Percentiles rank a stretch among this genome's conserved stretches.
Evolutionary conservation across 495 filamentous ascomycete species (phyloP).

Genomic region (Hypoxylon trugodes): DNA sequence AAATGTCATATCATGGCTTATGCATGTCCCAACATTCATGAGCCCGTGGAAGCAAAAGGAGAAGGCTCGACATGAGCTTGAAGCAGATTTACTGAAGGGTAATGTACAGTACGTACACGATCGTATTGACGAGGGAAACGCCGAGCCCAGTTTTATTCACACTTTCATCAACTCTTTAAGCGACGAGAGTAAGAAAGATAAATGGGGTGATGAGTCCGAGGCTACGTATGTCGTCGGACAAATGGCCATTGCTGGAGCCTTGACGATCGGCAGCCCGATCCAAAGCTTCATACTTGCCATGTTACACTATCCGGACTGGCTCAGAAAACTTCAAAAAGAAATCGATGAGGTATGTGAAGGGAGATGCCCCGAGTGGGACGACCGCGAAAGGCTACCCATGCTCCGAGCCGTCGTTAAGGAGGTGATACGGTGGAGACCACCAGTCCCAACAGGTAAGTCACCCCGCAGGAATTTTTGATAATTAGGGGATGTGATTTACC

Average conservation of each 20-base stretch:
- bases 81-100: slow-evolving; percentile 47
- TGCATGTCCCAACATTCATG: slow-evolving; percentile 51
- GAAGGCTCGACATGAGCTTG: slow-evolving; percentile 48
- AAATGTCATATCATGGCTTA: slow-evolving; percentile 57
- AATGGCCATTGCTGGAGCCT: slow-evolving; percentile 58
- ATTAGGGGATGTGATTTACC: background rate
- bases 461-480: background rate
- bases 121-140: slow-evolving; percentile 31
- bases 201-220: slow-evolving; percentile 44
- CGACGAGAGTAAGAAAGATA: slow-evolving; percentile 11
- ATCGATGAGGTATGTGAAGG: slow-evolving; percentile 60
- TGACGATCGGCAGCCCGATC: slow-evolving; percentile 61
- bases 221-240: slow-evolving; percentile 55
- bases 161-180: slow-evolving; percentile 51
- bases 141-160: slow-evolving; percentile 53
- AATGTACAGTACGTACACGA: slow-evolving; percentile 54
- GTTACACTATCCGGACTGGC: slow-evolving; percentile 66
- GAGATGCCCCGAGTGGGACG: slow-evolving; percentile 58
- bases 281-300: slow-evolving; percentile 68
- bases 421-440: slow-evolving; percentile 66
- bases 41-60: slow-evolving; percentile 64
- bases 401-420: slow-evolving; percentile 69
- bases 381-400: slow-evolving; percentile 54
- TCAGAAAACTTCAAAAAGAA: slow-evolving; percentile 61
- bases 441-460: slow-evolving; percentile 57